Percentiles rank a stretch among this genome's conserved stretches.
Evolutionary conservation across 2,329 filamentous ascomycete genomes (phyloP).

Genomic region (Penicillium aurantiogriseum): DNA sequence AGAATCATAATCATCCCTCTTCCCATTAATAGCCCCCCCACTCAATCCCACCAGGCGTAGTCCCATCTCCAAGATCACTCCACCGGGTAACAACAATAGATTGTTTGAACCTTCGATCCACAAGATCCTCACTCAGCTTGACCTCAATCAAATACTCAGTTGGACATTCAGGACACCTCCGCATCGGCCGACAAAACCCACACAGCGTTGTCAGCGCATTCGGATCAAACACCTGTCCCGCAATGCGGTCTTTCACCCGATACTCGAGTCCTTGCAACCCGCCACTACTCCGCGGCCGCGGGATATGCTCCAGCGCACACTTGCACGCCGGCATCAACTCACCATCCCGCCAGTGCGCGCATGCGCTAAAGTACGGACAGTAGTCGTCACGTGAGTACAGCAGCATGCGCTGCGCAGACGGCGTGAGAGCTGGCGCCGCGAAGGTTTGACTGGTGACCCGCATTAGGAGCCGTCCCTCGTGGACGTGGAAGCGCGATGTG

Average conservation of each 20-base stretch:
- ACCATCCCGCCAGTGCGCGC: constrained; percentile 62
- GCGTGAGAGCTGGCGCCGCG: constrained; percentile 52
- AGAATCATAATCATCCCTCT: constrained; percentile 50
- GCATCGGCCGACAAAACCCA: constrained; percentile 56
- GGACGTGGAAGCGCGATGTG: constrained; percentile 54
- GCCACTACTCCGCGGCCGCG: constrained; percentile 41
- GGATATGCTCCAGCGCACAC: constrained; percentile 60
- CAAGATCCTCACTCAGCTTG: constrained; percentile 57
- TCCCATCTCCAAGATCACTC: constrained; percentile 60
- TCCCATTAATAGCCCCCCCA: constrained; percentile 58
- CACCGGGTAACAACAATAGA: constrained; percentile 61
- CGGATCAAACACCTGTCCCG: constrained; percentile 28
- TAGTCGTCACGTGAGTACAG: constrained; percentile 62
- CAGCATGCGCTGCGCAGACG: constrained; percentile 54
- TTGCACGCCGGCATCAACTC: constrained; percentile 60
- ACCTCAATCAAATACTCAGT: constrained; percentile 63
- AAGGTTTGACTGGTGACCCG: constrained; percentile 57
- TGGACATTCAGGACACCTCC: constrained; percentile 61
- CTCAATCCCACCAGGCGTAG: constrained; percentile 48
- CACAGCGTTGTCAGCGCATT: constrained; percentile 53
- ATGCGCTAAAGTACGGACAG: constrained; percentile 61
- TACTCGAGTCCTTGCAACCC: constrained; percentile 45
- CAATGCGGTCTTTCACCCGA: constrained; percentile 37
- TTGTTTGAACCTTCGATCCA: constrained; percentile 54
- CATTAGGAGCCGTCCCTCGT: constrained; percentile 56